Percentiles rank a stretch among this genome's conserved stretches.
These are phyloP conservation scores for Penicillium aurantiogriseum DNA, from an alignment of 2,329 filamentous ascomycete species.

Conservation along the genomic window DNA sequence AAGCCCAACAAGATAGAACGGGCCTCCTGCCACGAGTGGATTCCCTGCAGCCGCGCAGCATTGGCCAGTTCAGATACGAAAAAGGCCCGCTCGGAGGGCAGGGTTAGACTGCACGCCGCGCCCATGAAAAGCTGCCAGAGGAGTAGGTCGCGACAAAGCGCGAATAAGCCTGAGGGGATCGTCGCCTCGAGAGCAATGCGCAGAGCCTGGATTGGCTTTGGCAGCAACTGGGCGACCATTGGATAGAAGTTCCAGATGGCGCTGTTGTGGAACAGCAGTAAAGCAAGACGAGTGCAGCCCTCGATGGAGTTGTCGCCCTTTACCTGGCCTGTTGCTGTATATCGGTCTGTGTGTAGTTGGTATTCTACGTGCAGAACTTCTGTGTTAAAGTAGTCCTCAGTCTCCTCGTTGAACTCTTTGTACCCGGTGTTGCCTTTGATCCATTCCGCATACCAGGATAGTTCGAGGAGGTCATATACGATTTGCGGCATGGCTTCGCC, in stretches of 20 bases:
- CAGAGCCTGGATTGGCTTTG: conserved; percentile 35
- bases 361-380: conserved; percentile 42
- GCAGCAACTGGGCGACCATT: conserved; percentile 34
- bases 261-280: conserved; percentile 41
- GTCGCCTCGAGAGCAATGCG: conserved; percentile 34
- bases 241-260: conserved; percentile 43
- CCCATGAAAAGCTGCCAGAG: conserved; percentile 41
- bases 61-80: conserved; percentile 34
- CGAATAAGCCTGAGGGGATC: conserved; percentile 33
- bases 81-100: conserved; percentile 30
- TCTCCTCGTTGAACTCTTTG: conserved; percentile 35
- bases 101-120: conserved; percentile 29
- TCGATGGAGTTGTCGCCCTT: conserved; percentile 40
- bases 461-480: conserved; percentile 37
- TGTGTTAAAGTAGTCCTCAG: conserved; percentile 42
- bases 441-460: conserved; percentile 40
- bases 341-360: conserved; percentile 38
- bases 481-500: conserved; percentile 30
- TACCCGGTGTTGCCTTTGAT: conserved; percentile 31
- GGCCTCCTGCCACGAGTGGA: conserved; percentile 36
- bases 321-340: conserved; percentile 30
- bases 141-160: conserved; percentile 34
- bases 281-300: conserved; percentile 39
- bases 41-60: conserved; percentile 28
- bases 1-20: conserved; percentile 32